Percentiles rank a stretch among this genome's conserved stretches.
These are phyloP conservation scores for Pistacia atlantica DNA, from an alignment of 345 rosid species.

Conservation along the genomic window DNA sequence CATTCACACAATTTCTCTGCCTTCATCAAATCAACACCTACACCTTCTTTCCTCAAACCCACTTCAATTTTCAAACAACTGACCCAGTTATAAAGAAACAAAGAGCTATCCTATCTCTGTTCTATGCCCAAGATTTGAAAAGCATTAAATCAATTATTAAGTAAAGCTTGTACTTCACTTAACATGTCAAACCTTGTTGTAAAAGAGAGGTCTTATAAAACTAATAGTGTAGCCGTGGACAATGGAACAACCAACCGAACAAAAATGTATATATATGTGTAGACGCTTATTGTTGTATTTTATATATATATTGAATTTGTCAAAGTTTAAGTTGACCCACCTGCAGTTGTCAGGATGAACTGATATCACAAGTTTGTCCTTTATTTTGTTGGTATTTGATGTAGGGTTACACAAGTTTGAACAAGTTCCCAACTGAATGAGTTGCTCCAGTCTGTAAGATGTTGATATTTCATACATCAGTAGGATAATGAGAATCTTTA, in stretches of 20 bases:
- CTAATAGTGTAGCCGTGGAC: background rate
- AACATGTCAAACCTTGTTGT: no score
- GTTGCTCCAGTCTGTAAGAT: background rate
- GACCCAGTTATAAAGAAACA: background rate
- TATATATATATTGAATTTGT: background rate
- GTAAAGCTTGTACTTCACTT: no score
- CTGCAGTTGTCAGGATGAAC: background rate
- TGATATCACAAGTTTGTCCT: background rate
- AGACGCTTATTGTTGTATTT: background rate
- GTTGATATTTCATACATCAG: background rate
- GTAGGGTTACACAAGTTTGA: background rate
- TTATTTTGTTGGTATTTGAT: slow-evolving; percentile 5
- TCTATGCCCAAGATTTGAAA: no score
- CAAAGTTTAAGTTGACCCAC: slow-evolving; percentile 2
- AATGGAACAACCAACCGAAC: background rate
- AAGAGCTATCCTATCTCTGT: no score
- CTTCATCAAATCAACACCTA: no score
- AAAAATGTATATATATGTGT: background rate
- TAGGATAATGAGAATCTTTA: slow-evolving; percentile 3
- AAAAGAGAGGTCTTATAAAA: no score
- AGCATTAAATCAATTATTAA: no score
- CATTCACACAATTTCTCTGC: slow-evolving; percentile 7
- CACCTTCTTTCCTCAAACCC: no score
- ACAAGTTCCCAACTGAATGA: background rate
- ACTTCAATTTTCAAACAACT: background rate